Conservation (phyloP, 805 yeast genomes). For the Metschnikowia colocasiae region DNA sequence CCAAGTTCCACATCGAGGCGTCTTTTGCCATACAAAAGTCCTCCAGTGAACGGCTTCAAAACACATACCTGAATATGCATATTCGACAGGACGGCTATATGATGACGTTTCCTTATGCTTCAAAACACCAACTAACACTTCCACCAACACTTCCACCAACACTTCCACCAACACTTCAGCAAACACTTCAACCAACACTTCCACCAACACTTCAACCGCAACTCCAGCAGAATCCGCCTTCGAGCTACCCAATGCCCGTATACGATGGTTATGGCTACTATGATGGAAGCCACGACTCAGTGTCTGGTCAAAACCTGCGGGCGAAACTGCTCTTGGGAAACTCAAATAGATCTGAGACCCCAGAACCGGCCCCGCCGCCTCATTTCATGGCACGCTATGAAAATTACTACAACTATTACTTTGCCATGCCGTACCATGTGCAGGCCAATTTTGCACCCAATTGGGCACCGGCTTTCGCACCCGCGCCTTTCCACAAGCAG, state of each 20-base stretch:
- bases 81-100: neutral
- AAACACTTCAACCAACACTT: neutral
- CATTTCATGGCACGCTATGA: neutral
- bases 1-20: conserved; percentile 30
- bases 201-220: neutral
- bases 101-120: neutral
- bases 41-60: neutral
- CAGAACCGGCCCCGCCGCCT: neutral
- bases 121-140: neutral
- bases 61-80: neutral
- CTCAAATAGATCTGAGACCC: neutral
- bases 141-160: neutral
- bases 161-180: neutral
- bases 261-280: conserved; percentile 1
- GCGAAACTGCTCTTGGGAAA: neutral
- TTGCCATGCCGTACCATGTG: conserved; percentile 1
- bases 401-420: neutral
- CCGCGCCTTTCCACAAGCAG: neutral
- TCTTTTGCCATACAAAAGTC: conserved; percentile 41
- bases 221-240: neutral
- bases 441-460: conserved; percentile 5
- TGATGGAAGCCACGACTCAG: neutral
- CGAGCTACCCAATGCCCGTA: neutral
- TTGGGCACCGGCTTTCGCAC: conserved; percentile 3
- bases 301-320: neutral